Percentiles rank a stretch among this genome's conserved stretches.
These are phyloP conservation scores for Cladophialophora yegresii DNA, from an alignment of 2,329 filamentous ascomycete genomes.

Conservation along the genomic window DNA sequence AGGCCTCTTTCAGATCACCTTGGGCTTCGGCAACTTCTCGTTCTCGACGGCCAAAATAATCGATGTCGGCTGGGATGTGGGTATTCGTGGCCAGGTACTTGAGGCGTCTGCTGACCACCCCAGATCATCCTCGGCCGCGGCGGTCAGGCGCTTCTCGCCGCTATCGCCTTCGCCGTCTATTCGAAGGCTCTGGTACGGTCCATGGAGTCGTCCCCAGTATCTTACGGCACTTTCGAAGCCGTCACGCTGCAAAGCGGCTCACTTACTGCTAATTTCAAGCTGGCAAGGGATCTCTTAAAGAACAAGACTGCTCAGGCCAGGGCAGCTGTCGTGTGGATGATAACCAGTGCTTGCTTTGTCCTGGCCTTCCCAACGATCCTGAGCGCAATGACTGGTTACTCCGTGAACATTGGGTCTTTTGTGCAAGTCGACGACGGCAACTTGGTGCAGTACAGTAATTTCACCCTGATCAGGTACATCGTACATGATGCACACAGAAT, in stretches of 20 bases:
- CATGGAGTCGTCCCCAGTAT: slow-evolving; percentile 42
- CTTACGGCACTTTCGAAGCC: slow-evolving; percentile 42
- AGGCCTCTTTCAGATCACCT: slow-evolving; percentile 29
- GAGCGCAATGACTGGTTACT: slow-evolving; percentile 45
- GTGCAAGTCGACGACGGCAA: slow-evolving; percentile 36
- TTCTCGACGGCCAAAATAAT: slow-evolving; percentile 43
- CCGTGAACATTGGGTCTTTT: slow-evolving; percentile 38
- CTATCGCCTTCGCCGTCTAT: slow-evolving; percentile 41
- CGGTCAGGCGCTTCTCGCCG: slow-evolving; percentile 40
- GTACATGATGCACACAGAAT: slow-evolving; percentile 28
- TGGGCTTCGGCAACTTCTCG: slow-evolving; percentile 25
- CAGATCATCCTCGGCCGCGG: slow-evolving; percentile 38
- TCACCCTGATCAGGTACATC: slow-evolving; percentile 33
- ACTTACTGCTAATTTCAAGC: slow-evolving; percentile 36
- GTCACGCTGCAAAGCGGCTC: slow-evolving; percentile 40
- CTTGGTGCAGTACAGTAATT: slow-evolving; percentile 37
- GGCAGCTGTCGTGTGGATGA: slow-evolving; percentile 40
- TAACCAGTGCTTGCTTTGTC: slow-evolving; percentile 40
- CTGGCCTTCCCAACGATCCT: slow-evolving; percentile 41
- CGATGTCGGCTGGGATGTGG: slow-evolving; percentile 43
- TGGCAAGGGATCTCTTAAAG: slow-evolving; percentile 38
- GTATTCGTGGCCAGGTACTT: slow-evolving; percentile 11
- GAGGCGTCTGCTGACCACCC: background rate
- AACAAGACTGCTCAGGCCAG: slow-evolving; percentile 26
- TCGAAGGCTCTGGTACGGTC: slow-evolving; percentile 40